A percentile compares a stretch with the other conserved stretches of the same genome.
phyloP scores from a whole-genome alignment of 2,329 filamentous ascomycete genomes.

The Sclerotinia minor region DNA sequence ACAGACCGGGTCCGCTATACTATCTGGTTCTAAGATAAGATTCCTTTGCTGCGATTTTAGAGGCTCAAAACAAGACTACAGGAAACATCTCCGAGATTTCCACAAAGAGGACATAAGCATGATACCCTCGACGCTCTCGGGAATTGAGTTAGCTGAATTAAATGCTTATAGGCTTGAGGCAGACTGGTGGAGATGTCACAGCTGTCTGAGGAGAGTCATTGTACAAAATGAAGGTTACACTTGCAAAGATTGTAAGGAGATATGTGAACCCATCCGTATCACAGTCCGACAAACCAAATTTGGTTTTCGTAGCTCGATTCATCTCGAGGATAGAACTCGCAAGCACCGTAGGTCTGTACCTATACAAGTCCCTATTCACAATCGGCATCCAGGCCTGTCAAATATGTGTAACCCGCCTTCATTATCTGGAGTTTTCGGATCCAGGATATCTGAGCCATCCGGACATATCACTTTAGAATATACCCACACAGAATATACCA shows the following conservation, averaged over 20 bases:
- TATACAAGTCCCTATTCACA: not conserved
- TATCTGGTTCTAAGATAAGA: not conserved
- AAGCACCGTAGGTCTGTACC: not conserved
- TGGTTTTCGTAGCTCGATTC: not conserved
- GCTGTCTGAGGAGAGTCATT: not conserved
- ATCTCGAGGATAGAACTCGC: not conserved
- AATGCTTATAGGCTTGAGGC: not conserved
- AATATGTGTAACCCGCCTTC: too few relatives aligned
- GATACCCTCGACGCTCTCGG: not conserved
- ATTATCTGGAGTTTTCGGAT: too few relatives aligned
- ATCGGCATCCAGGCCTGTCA: too few relatives aligned
- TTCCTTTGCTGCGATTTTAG: constrained; percentile 2
- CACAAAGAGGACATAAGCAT: constrained; percentile 16
- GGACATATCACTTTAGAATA: constrained; percentile 8
- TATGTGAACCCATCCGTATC: not conserved
- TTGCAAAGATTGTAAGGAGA: not conserved
- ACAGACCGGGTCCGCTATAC: not conserved
- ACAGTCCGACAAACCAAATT: not conserved
- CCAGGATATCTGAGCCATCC: not conserved
- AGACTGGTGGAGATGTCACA: constrained; percentile 12
- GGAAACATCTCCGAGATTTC: not conserved
- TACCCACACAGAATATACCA: constrained; percentile 26
- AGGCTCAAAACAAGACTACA: not conserved
- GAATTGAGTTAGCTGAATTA: not conserved
- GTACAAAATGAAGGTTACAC: not conserved